Conservation (phyloP, 176 grass and related monocot species). For the Stipa capillata region DNA sequence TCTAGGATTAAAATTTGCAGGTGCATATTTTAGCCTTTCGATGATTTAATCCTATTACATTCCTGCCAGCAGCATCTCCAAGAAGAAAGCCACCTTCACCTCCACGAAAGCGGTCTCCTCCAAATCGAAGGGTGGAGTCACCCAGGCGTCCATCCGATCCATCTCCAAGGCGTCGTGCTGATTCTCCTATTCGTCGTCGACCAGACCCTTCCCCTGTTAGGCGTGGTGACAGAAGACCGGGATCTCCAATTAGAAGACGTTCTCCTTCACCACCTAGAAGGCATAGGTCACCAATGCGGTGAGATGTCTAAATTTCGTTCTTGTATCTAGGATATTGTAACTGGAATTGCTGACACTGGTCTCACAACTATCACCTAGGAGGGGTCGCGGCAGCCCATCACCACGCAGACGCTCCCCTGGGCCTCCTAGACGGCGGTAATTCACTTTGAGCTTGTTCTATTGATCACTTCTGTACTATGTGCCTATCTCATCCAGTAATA, state of each 20-base stretch:
- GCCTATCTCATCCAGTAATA: background rate
- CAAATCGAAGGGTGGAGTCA: conserved; percentile 56
- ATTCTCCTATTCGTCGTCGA: conserved; percentile 57
- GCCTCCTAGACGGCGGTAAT: conserved; percentile 77
- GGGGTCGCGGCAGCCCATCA: conserved; percentile 66
- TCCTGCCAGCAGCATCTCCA: conserved; percentile 56
- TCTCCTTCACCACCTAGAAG: conserved; percentile 85
- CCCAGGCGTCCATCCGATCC: conserved; percentile 37
- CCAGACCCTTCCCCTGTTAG: conserved; percentile 38
- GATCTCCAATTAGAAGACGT: conserved; percentile 77
- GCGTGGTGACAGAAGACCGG: conserved; percentile 47
- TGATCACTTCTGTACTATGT: background rate
- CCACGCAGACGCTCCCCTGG: conserved; percentile 67
- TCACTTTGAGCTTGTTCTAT: conserved; percentile 7
- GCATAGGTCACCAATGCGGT: conserved; percentile 69
- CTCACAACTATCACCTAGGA: conserved; percentile 58
- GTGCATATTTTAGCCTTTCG: background rate
- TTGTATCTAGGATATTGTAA: background rate
- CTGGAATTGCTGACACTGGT: conserved; percentile 2
- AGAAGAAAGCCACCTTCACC: conserved; percentile 55
- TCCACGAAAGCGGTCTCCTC: conserved; percentile 55
- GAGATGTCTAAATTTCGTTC: conserved; percentile 9
- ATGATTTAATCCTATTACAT: conserved; percentile 4
- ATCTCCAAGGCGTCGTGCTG: conserved; percentile 54
- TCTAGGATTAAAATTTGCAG: background rate